These are phyloP conservation scores for Craspedostauros australis DNA, from an alignment of 108 stramenopile species.

Conservation along the genomic window DNA sequence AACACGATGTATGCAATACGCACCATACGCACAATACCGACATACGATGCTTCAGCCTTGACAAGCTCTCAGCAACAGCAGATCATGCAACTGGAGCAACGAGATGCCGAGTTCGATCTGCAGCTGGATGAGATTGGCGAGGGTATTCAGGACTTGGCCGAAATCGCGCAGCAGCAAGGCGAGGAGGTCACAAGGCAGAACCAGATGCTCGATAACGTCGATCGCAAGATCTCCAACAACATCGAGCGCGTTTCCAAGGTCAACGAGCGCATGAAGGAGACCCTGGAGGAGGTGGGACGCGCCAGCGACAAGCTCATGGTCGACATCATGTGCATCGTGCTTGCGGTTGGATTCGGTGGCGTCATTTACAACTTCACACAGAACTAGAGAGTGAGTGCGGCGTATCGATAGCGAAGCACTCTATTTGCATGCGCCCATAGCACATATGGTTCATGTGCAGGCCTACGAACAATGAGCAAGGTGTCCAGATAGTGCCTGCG, in stretches of 20 bases:
- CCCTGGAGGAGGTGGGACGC: constrained; percentile 80
- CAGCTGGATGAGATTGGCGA: constrained; percentile 86
- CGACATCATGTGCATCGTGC: constrained; percentile 93
- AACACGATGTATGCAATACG: no score
- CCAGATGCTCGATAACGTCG: constrained; percentile 72
- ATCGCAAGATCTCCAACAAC: constrained; percentile 62
- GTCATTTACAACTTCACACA: constrained; percentile 69
- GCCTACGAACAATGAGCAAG: no score
- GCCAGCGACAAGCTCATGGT: constrained; percentile 87
- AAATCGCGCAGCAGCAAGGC: constrained; percentile 67
- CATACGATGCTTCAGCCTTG: constrained; percentile 52
- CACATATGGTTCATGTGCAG: no score
- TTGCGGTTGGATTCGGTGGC: constrained; percentile 66
- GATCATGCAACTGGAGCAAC: constrained; percentile 67
- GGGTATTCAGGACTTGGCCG: constrained; percentile 79
- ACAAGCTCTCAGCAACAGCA: constrained; percentile 68
- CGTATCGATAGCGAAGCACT: no score
- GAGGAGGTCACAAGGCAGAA: constrained; percentile 82
- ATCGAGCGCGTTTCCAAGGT: constrained; percentile 74
- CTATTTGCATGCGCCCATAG: no score
- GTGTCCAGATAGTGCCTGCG: no score
- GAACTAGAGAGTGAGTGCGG: background rate
- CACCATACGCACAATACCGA: no score
- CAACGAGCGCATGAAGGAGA: constrained; percentile 87
- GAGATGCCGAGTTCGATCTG: constrained; percentile 81